Evolutionary conservation across 495 filamentous ascomycete species (phyloP).

Genomic region (Talaromyces adpressus): DNA sequence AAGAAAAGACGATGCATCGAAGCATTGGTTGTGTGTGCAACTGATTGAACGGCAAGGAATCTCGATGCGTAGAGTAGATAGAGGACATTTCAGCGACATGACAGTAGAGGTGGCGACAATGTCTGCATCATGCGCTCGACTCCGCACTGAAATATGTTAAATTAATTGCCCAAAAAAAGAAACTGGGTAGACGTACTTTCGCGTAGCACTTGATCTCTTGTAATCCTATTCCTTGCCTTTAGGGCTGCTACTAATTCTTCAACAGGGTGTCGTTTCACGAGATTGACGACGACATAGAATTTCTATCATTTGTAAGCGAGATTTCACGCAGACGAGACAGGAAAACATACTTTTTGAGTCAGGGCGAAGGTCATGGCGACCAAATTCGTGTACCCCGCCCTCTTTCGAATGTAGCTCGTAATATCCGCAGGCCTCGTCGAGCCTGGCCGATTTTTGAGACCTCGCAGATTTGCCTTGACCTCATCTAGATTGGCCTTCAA

Average conservation of each 20-base stretch:
- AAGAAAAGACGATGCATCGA: conserved; percentile 89
- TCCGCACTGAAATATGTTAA: conserved; percentile 52
- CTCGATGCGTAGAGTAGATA: conserved; percentile 76
- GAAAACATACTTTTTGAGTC: conserved; percentile 66
- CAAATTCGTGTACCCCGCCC: conserved; percentile 61
- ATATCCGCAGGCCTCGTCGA: conserved; percentile 91
- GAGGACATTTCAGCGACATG: conserved; percentile 86
- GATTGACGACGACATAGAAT: conserved; percentile 64
- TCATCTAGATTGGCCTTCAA: conserved; percentile 84
- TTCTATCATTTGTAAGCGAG: conserved; percentile 43
- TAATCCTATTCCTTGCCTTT: conserved; percentile 59
- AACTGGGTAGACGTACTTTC: conserved; percentile 59
- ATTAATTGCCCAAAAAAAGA: neutral
- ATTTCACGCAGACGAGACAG: neutral
- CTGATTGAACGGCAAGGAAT: conserved; percentile 70
- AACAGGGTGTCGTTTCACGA: conserved; percentile 67
- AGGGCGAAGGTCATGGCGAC: conserved; percentile 87
- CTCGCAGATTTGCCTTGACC: conserved; percentile 81
- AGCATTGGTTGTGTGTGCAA: conserved; percentile 90
- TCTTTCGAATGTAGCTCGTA: conserved; percentile 65
- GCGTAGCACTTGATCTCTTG: conserved; percentile 69
- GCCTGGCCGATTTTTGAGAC: conserved; percentile 90
- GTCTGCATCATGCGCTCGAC: conserved; percentile 77
- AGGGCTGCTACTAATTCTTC: conserved; percentile 65
- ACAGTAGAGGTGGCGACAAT: conserved; percentile 79